Evolutionary conservation across 2,329 filamentous ascomycete species (phyloP).

Genomic region (Paraconiothyrium sp.): DNA sequence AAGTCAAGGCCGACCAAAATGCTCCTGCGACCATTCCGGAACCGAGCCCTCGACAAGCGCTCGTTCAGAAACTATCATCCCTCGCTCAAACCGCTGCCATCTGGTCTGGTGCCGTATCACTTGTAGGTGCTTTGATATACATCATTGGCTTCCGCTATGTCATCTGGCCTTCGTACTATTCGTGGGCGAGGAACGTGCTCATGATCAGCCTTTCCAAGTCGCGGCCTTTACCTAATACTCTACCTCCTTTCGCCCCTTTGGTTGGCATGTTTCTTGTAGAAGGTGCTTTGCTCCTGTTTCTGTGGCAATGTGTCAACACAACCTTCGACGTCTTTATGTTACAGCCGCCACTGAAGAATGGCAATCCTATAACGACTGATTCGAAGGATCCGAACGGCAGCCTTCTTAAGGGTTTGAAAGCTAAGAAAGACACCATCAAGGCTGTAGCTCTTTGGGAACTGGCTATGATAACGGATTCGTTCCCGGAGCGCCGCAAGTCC

Average conservation of each 20-base stretch:
- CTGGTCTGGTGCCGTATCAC: slow-evolving; percentile 60
- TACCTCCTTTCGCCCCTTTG: slow-evolving; percentile 65
- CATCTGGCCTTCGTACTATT: slow-evolving; percentile 64
- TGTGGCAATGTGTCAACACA: slow-evolving; percentile 81
- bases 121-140: slow-evolving; percentile 36
- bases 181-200: slow-evolving; percentile 64
- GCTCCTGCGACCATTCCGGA: slow-evolving; percentile 17
- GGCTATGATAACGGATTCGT: slow-evolving; percentile 78
- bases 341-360: slow-evolving; percentile 83
- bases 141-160: slow-evolving; percentile 39
- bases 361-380: slow-evolving; percentile 82
- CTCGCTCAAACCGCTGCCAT: slow-evolving; percentile 30
- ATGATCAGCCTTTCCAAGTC: slow-evolving; percentile 80
- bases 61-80: slow-evolving; percentile 28
- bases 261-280: slow-evolving; percentile 62
- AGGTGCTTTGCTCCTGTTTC: slow-evolving; percentile 71
- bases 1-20: slow-evolving; percentile 32
- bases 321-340: slow-evolving; percentile 84
- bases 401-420: slow-evolving; percentile 82
- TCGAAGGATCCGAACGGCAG: slow-evolving; percentile 93
- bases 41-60: slow-evolving; percentile 30
- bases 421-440: slow-evolving; percentile 80
- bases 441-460: slow-evolving; percentile 93
- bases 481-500: slow-evolving; percentile 76
- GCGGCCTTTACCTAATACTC: slow-evolving; percentile 64